A percentile compares a stretch with the other conserved stretches of the same genome.
Conservation (phyloP, 1,284 basidiomycete species). For the Malassezia sp. region DNA sequence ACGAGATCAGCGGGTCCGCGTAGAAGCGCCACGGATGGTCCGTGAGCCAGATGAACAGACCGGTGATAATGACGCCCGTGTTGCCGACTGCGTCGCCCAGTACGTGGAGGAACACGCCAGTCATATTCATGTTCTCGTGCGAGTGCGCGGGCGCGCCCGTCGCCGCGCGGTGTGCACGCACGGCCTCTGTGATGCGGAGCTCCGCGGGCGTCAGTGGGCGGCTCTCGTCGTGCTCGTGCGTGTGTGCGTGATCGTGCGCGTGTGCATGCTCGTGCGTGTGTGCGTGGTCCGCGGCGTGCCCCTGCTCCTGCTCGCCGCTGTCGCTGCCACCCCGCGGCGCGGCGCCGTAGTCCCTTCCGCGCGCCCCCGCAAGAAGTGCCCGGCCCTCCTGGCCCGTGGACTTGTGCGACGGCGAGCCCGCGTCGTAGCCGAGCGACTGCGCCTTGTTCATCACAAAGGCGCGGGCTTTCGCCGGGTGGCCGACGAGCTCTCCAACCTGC, state of each 20-base stretch:
- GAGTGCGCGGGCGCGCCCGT: slow-evolving; percentile 17
- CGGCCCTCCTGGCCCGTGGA: slow-evolving; percentile 4
- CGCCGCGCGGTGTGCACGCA: slow-evolving; percentile 14
- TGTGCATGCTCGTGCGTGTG: slow-evolving; percentile 8
- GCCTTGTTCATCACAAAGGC: slow-evolving; percentile 78
- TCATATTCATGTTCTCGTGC: slow-evolving; percentile 83
- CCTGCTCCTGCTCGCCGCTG: slow-evolving; percentile 11
- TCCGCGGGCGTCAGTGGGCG: slow-evolving; percentile 17
- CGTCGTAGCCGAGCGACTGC: slow-evolving; percentile 56
- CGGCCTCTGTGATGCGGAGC: slow-evolving; percentile 6
- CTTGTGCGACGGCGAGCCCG: no score
- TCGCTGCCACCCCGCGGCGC: slow-evolving; percentile 18
- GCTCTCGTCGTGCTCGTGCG: slow-evolving; percentile 49
- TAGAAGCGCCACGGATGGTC: slow-evolving; percentile 55
- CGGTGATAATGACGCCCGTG: slow-evolving; percentile 89
- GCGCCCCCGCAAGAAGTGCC: slow-evolving; percentile 10
- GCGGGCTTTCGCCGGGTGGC: slow-evolving; percentile 76
- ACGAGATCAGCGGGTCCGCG: slow-evolving; percentile 83
- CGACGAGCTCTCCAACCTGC: slow-evolving; percentile 52
- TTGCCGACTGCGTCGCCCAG: slow-evolving; percentile 89
- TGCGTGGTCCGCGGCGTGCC: slow-evolving; percentile 1
- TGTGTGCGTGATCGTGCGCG: slow-evolving; percentile 50
- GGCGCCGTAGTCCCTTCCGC: slow-evolving; percentile 15
- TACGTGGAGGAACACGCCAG: slow-evolving; percentile 82
- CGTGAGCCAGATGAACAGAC: slow-evolving; percentile 52